These are phyloP conservation scores for Monilinia fructicola DNA, from an alignment of 2,329 filamentous ascomycete species.

Conservation along the genomic window DNA sequence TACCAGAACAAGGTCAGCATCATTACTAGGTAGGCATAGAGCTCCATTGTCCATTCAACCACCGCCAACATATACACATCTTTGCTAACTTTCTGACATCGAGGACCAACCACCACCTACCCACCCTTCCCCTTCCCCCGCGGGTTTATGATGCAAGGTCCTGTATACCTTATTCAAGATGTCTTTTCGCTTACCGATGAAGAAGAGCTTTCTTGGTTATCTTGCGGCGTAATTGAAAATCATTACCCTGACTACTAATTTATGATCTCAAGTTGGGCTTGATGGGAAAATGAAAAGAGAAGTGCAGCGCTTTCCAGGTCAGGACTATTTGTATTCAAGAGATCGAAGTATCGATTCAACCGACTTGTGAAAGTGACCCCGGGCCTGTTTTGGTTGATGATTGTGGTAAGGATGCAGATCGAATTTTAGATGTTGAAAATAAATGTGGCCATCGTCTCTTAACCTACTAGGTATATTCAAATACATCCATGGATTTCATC, in stretches of 20 bases:
- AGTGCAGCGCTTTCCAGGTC: too few relatives aligned
- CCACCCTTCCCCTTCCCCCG: too few relatives aligned
- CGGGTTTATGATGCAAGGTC: not conserved
- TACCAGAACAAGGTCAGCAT: too few relatives aligned
- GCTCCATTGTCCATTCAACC: not conserved
- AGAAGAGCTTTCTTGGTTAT: not conserved
- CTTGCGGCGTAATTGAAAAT: not conserved
- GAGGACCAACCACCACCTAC: not conserved
- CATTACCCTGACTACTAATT: rapidly evolving
- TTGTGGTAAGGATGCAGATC: too few relatives aligned
- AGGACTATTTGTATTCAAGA: too few relatives aligned
- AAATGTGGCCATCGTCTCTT: too few relatives aligned
- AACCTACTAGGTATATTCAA: too few relatives aligned
- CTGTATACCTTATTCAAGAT: not conserved
- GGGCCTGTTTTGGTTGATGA: too few relatives aligned
- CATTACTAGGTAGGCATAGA: not conserved
- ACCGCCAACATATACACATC: not conserved
- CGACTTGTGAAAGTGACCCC: too few relatives aligned
- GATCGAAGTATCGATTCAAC: too few relatives aligned
- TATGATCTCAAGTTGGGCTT: not conserved
- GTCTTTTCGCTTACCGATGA: not conserved
- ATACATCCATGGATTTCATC: too few relatives aligned
- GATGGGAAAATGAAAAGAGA: not conserved
- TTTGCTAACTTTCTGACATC: not conserved
- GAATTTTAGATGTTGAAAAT: too few relatives aligned